Evolutionary conservation across 1,284 basidiomycete species (phyloP), one percentile per base, ranked within the genome.

Genomic region (Singerocomus rubriflavus): DNA sequence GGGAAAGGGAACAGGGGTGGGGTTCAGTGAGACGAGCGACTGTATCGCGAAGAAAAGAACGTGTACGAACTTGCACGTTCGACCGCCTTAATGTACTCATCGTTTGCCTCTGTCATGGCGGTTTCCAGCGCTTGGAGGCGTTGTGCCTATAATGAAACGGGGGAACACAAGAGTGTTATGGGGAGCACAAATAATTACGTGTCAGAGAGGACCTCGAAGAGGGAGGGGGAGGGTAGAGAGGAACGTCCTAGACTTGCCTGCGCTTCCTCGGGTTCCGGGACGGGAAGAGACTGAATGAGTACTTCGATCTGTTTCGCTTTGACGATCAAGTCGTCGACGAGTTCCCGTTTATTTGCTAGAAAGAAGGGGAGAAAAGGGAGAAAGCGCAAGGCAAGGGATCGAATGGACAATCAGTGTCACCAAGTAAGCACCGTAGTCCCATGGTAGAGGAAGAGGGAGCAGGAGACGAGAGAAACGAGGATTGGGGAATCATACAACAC

Each of bases 241-340:
- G 5, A 5, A 7, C 4, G 6, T 16, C 16, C 8, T 0, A 25
- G 25, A 62, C 73, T 36, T 46, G 82, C 87, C 77, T 88, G 85
- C 25, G 74, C 75, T 62, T 87, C 83, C 63, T 90, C 86, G 5
- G 82, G 73, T 60, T 88, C 85, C 2, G 86, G 82, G 41, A 81
- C 78, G 0, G 90, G 89, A 14, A 93, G 66, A 0, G 84, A 84
- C 50, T 87, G 79, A 37, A 93, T 88, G 42, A 93, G 76, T 57
- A 81, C 84, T 59, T 93, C 85, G 39, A 93, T 79, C 64, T 93
- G 89, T 61, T 92, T 92, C 14, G 89, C 88, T 62, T 93, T 92
- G 31, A 82, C 76, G 38, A 92, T 77, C 36, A 93, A 73, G 60
- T 93, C 90, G 16, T 78, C 74, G 4, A 91, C 86, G 14, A 93